These are phyloP conservation scores for Triticum dicoccoides DNA, from an alignment of 176 grass and related monocot genomes.

Conservation along the genomic window DNA sequence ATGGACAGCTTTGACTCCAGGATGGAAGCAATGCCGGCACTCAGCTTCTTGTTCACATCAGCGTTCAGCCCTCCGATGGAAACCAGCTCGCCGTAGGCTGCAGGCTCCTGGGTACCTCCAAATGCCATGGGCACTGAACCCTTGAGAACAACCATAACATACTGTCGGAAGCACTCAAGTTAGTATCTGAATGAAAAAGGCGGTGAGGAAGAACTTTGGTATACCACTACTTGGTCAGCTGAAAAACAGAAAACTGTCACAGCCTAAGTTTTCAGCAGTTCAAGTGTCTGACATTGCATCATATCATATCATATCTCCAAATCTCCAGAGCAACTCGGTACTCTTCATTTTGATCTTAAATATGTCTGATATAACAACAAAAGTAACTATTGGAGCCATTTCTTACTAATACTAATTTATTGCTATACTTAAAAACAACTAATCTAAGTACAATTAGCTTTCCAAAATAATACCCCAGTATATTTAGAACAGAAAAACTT, in stretches of 20 bases:
- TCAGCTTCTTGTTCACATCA: slow-evolving; percentile 75
- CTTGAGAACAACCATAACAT: slow-evolving; percentile 89
- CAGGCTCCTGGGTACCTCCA: slow-evolving; percentile 69
- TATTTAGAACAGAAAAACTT: background rate
- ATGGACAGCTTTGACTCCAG: slow-evolving; percentile 72
- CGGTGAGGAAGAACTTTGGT: background rate
- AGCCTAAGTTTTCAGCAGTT: background rate
- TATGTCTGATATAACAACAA: background rate
- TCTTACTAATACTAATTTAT: background rate
- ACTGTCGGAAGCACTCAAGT: slow-evolving; percentile 36
- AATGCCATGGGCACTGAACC: slow-evolving; percentile 87
- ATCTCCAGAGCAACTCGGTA: background rate
- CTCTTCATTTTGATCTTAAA: background rate
- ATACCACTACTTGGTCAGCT: background rate
- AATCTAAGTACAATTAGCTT: background rate
- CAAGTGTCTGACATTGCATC: background rate
- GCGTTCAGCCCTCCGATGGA: slow-evolving; percentile 75
- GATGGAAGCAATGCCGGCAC: slow-evolving; percentile 62
- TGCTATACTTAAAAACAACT: background rate
- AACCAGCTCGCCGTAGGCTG: slow-evolving; percentile 79
- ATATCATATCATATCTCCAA: background rate
- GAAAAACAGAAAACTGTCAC: background rate
- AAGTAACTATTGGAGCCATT: background rate
- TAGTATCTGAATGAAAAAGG: background rate
- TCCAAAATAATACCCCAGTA: background rate